phyloP scores from a whole-genome alignment of 345 rosid species.

The Populus tremula region DNA sequence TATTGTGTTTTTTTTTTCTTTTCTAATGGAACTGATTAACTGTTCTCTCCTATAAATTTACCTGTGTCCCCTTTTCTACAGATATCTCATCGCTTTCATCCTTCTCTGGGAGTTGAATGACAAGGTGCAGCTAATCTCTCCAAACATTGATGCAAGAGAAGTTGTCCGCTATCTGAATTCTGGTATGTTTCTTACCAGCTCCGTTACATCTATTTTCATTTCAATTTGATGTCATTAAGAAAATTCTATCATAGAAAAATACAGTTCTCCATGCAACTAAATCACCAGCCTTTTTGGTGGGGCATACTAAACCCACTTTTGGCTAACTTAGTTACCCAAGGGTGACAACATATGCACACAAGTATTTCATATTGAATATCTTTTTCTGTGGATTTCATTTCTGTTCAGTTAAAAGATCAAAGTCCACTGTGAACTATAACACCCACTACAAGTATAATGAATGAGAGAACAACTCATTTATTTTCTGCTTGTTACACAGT shows the following conservation, averaged over 20 bases:
- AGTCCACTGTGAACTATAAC: too few species aligned
- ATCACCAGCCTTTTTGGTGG: too few species aligned
- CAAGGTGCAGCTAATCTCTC: slow-evolving; percentile 65
- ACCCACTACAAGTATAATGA: background rate
- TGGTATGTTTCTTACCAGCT: slow-evolving; percentile 40
- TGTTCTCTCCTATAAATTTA: slow-evolving; percentile 9
- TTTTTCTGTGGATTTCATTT: too few species aligned
- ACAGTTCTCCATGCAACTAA: too few species aligned
- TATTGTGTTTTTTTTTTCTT: background rate
- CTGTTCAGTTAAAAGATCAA: too few species aligned
- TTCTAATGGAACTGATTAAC: background rate
- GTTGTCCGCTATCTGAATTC: slow-evolving; percentile 64
- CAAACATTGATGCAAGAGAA: slow-evolving; percentile 57
- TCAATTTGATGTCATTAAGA: background rate
- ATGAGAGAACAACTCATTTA: background rate
- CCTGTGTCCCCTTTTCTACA: slow-evolving; percentile 23
- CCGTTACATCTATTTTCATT: background rate
- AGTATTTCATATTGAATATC: too few species aligned
- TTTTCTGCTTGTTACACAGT: background rate
- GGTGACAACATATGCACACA: too few species aligned
- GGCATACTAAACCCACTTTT: too few species aligned
- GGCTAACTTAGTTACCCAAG: too few species aligned
- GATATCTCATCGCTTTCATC: slow-evolving; percentile 78
- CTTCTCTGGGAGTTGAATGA: slow-evolving; percentile 80
- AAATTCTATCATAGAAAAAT: background rate